Percentiles rank a stretch among this genome's conserved stretches.
These are phyloP conservation scores for Artemisia tridentata DNA, from an alignment of 129 eudicot genomes.

Conservation along the genomic window DNA sequence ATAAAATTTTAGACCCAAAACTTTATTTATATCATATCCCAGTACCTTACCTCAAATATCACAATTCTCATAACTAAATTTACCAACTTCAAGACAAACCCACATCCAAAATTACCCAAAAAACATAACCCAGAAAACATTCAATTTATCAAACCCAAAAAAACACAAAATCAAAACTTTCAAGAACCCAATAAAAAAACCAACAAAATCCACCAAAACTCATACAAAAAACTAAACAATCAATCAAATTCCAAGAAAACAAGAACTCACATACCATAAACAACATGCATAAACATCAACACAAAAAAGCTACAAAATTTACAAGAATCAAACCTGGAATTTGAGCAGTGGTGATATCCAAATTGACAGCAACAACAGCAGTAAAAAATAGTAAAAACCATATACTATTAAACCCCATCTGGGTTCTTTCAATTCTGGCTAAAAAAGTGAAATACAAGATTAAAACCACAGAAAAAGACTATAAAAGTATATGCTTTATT, in stretches of 20 bases:
- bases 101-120: slow-evolving; percentile 15
- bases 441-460: slow-evolving; percentile 24
- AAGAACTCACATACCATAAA: slow-evolving; percentile 7
- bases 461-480: slow-evolving; percentile 34
- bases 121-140: background rate
- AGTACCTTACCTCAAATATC: slow-evolving; percentile 7
- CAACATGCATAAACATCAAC: slow-evolving; percentile 2
- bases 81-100: background rate
- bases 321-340: slow-evolving; percentile 55
- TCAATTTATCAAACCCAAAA: slow-evolving; percentile 17
- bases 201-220: background rate
- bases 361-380: slow-evolving; percentile 26
- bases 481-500: slow-evolving; percentile 34
- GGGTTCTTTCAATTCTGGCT: slow-evolving; percentile 21
- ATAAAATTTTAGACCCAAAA: background rate
- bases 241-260: slow-evolving; percentile 12
- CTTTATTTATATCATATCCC: background rate
- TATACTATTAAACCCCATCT: slow-evolving; percentile 43
- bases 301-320: background rate
- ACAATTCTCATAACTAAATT: background rate
- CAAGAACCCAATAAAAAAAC: slow-evolving; percentile 19
- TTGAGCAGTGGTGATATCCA: slow-evolving; percentile 53
- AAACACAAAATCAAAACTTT: slow-evolving; percentile 8
- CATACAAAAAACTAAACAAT: background rate
- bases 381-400: slow-evolving; percentile 29